Base-by-base conservation (phyloP, 164 flowering plant species). In the Amborella trichopoda region DNA sequence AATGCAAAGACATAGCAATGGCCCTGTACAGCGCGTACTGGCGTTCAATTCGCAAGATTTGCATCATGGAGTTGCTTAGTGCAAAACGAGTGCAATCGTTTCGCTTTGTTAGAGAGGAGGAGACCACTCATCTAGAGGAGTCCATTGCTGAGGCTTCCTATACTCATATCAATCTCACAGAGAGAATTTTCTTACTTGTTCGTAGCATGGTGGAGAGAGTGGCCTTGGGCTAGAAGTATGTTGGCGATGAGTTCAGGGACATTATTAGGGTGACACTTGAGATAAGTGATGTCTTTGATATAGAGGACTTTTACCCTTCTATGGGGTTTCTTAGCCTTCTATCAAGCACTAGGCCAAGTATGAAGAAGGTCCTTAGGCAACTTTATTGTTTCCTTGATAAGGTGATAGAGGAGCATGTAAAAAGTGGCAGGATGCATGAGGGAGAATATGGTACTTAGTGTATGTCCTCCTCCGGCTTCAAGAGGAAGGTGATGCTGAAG, bases 171-270 rank as follows among this genome's bases (percentile, higher is more conserved):
- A 59, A 64, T 36, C 36, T 63, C 4, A 58, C 24, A 9, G 40
- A 60, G 36, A 57, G 8, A 28, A 33, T 70, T 2, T 47, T n/a
- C 25, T 24, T 63, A 1, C 41, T 51, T n/a, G 54, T 39, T 2
- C 58, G 41, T 40, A 38, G 40, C 5, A 39, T 72, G 3, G 46
- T 53, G 18, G 48, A 68, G 1, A 63, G 64, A 16, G 67, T 61
- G 1, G 72, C 70, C 1, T 65, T 75, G 48, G 75, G 81, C 0
- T 54, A 51, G 30, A 68, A 39, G 27, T 54, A 55, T 39, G 45
- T 55, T 25, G 64, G 62, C 3, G 62, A 61, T 14, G 69, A 69
- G 9, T 71, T 75, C 48, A 6, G 56, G n/a, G 39, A 61, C 2
- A 17, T 42, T 10, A 22, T 56, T 0, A 17, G 32, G 32, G 64